Conservation (phyloP, 768 basidiomycete genomes). For the Lentinula detonsa region DNA sequence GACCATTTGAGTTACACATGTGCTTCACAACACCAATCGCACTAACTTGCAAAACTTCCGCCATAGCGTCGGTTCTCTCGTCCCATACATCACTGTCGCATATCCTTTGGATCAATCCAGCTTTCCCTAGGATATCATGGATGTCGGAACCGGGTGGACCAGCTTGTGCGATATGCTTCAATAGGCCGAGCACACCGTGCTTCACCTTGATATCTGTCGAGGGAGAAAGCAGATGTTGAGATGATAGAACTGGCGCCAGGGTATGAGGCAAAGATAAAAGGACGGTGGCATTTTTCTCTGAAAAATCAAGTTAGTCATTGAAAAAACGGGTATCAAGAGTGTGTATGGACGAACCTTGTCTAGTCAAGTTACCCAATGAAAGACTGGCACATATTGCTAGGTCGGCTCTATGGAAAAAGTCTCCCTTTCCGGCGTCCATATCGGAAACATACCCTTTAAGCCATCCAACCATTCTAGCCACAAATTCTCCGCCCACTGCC, state of each 20-base stretch:
- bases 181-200: slow-evolving; percentile 80
- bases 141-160: slow-evolving; percentile 53
- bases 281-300: slow-evolving; percentile 54
- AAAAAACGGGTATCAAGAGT: neutral
- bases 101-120: slow-evolving; percentile 58
- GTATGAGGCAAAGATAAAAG: slow-evolving; percentile 63
- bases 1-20: slow-evolving; percentile 73
- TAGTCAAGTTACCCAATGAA: slow-evolving; percentile 74
- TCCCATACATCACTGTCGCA: slow-evolving; percentile 63
- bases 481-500: slow-evolving; percentile 63
- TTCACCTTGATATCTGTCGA: slow-evolving; percentile 74
- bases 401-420: slow-evolving; percentile 53
- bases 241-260: slow-evolving; percentile 56
- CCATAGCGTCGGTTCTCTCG: slow-evolving; percentile 68
- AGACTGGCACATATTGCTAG: slow-evolving; percentile 79
- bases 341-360: slow-evolving; percentile 46
- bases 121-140: slow-evolving; percentile 51
- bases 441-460: slow-evolving; percentile 50
- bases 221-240: slow-evolving; percentile 46
- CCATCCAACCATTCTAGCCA: slow-evolving; percentile 72
- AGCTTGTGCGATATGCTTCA: slow-evolving; percentile 81
- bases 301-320: neutral
- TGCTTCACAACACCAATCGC: slow-evolving; percentile 89
- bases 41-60: slow-evolving; percentile 80
- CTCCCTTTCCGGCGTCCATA: slow-evolving; percentile 20